A percentile compares a stretch with the other conserved stretches of the same genome.
These are phyloP conservation scores for Letharia lupina DNA, from an alignment of 495 filamentous ascomycete species.

Conservation along the genomic window DNA sequence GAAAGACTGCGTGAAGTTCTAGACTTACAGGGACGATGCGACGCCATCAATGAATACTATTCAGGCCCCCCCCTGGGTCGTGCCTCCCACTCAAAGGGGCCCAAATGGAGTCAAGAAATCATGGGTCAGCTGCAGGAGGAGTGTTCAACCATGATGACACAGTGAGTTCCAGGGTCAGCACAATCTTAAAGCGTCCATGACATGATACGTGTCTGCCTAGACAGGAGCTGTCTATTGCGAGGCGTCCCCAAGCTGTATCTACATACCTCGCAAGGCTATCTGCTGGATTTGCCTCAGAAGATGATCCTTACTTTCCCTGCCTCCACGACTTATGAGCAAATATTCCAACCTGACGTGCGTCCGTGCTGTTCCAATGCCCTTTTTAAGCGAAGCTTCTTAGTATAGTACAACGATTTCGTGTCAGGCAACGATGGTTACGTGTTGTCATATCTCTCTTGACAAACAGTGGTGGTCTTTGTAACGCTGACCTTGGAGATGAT, in stretches of 20 bases:
- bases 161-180: background rate
- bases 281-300: background rate
- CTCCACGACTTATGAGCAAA: background rate
- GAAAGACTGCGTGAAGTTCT: background rate
- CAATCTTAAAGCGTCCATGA: background rate
- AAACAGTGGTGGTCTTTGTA: background rate
- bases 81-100: background rate
- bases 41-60: background rate
- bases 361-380: background rate
- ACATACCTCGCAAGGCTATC: background rate
- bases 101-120: background rate
- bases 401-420: background rate
- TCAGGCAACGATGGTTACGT: background rate
- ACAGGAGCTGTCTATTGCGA: background rate
- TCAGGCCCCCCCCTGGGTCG: background rate
- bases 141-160: background rate
- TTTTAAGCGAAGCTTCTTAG: background rate
- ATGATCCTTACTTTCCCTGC: background rate
- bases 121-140: background rate
- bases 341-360: background rate
- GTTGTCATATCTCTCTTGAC: background rate
- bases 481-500: background rate
- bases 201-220: background rate
- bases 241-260: background rate
- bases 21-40: background rate